Base-by-base conservation (phyloP, 805 yeast species). In the Limtongia smithiae region DNA sequence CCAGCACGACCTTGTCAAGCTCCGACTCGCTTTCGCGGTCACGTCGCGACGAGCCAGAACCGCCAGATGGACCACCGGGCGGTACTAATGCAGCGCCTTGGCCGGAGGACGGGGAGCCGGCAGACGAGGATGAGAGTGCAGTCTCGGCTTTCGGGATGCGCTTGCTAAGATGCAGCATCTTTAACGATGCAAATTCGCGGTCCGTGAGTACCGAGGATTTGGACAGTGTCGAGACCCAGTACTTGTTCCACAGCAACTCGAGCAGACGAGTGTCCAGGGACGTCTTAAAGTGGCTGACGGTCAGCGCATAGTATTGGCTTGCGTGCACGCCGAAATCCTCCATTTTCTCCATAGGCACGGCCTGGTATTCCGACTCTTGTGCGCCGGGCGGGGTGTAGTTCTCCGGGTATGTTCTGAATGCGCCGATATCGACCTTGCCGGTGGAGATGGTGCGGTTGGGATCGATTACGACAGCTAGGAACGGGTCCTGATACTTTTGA, bases 401-500 rank as follows among this genome's bases (percentile, higher is more conserved):
- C 25, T 74, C 76, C 1, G 75, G 71, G 38, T 77, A 77, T 0
- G 96, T 86, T 63, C 96, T 70, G 63, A 88, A 89, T 0, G 96
- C 96, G 1, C 96, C 96, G 48, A 89, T 84, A 40, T 85, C 93
- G 11, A 89, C 82, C 50, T 72, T 74, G 0, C 83, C 83, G 43
- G 82, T 79, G 12, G 74, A 67, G 3, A 71, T 62, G 1, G 91
- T 81, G 60, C 81, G 79, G 43, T 79, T 75, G 0, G 96, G 96
- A 67, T 89, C 97, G 44, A 90, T 51, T 6, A 89, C 96, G 27
- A 89, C 71, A 0, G 96, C 96, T 50, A 89, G 71, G 62, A 85
- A 89, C 1, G 97, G 97, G 60, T 89, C 97, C 65, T 89, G 96
- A 63, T 81, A 88, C 49, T 78, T 80, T 67, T 89, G 97, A 61